These are phyloP conservation scores for Tympanopsis confertula DNA, from an alignment of 2,329 filamentous ascomycete genomes.

Conservation along the genomic window DNA sequence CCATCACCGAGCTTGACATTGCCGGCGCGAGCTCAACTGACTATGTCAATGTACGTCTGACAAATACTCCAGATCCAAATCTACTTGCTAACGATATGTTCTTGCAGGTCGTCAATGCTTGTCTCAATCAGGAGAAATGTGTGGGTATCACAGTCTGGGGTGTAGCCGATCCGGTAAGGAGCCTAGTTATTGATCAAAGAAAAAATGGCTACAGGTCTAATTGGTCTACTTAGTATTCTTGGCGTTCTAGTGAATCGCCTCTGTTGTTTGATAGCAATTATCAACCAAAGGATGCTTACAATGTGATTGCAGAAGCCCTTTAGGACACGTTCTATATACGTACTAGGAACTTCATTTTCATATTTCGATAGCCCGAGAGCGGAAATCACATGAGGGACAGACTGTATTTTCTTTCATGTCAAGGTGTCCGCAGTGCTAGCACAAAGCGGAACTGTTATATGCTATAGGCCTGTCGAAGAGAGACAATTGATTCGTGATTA, in stretches of 20 bases:
- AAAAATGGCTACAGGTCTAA: background rate
- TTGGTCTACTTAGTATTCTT: conserved; percentile 37
- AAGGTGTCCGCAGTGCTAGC: too few species aligned
- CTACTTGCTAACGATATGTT: conserved; percentile 11
- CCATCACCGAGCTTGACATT: conserved; percentile 61
- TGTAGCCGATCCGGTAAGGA: conserved; percentile 28
- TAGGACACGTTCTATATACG: too few species aligned
- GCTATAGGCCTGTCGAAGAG: too few species aligned
- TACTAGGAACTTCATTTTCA: too few species aligned
- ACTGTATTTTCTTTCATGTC: too few species aligned
- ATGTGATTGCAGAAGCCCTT: conserved; percentile 26
- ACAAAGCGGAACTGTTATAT: too few species aligned
- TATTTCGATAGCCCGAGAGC: too few species aligned
- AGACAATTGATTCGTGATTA: too few species aligned
- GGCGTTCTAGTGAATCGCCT: conserved; percentile 34
- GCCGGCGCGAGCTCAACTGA: conserved; percentile 39
- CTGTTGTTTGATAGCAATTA: conserved; percentile 41
- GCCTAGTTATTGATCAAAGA: background rate
- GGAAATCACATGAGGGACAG: too few species aligned
- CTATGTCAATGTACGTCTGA: conserved; percentile 32
- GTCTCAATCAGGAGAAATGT: conserved; percentile 44
- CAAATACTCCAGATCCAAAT: conserved; percentile 12
- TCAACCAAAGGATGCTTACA: conserved; percentile 38
- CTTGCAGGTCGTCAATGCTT: conserved; percentile 41
- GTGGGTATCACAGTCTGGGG: conserved; percentile 57